Evolutionary conservation across 208 protist genomes (phyloP).

Genomic region (Lotmaria passim): DNA sequence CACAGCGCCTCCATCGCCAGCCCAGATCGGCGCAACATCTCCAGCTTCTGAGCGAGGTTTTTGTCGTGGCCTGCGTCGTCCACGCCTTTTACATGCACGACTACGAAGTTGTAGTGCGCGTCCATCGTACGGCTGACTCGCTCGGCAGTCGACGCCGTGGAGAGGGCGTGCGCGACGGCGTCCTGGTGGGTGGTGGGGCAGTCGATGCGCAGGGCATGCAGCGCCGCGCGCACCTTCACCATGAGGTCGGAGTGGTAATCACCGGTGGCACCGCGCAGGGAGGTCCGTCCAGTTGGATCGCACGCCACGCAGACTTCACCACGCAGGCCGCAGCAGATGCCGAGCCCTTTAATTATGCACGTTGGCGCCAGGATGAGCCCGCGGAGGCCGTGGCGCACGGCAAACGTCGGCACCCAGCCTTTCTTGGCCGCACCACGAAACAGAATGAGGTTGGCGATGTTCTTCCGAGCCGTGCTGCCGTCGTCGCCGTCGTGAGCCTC

Average conservation of each 20-base stretch:
- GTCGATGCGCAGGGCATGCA: constrained; percentile 44
- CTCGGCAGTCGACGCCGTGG: background rate
- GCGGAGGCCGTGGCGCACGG: constrained; percentile 53
- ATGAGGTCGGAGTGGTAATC: constrained; percentile 56
- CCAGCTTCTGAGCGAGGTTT: constrained; percentile 45
- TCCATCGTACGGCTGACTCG: constrained; percentile 12
- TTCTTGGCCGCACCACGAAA: constrained; percentile 71
- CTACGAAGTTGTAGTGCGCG: constrained; percentile 51
- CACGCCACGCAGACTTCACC: constrained; percentile 19
- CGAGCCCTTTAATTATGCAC: constrained; percentile 76
- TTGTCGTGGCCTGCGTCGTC: constrained; percentile 74
- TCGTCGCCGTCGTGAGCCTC: background rate
- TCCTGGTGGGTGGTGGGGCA: constrained; percentile 14
- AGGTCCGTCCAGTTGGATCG: constrained; percentile 20
- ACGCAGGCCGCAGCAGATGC: constrained; percentile 60
- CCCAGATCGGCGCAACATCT: constrained; percentile 55
- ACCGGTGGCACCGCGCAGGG: constrained; percentile 51
- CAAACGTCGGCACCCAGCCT: constrained; percentile 70
- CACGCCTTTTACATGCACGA: constrained; percentile 81
- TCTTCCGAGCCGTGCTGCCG: constrained; percentile 27
- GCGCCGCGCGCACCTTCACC: constrained; percentile 57
- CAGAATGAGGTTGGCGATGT: constrained; percentile 63
- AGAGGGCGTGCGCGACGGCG: constrained; percentile 8
- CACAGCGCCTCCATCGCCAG: constrained; percentile 56
- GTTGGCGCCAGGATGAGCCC: constrained; percentile 72